Evolutionary conservation across 1,284 basidiomycete genomes (phyloP).

Genomic region (Taiwanofungus camphoratus): DNA sequence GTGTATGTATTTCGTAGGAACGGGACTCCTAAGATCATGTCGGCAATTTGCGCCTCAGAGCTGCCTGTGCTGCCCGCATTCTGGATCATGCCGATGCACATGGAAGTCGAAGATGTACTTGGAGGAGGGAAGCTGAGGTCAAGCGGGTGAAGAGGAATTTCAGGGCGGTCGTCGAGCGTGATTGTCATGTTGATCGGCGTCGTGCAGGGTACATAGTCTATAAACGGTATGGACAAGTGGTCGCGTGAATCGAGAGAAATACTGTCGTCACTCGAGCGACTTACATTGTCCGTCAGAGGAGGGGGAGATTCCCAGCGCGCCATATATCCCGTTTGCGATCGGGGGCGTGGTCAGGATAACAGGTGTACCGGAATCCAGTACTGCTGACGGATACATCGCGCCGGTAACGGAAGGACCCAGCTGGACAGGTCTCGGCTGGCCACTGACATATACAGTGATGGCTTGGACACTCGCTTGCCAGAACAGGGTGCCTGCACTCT

Average conservation of each 20-base stretch:
- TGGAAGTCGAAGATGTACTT: constrained; percentile 32
- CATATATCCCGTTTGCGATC: constrained; percentile 74
- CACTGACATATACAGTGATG: constrained; percentile 57
- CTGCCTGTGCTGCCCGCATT: constrained; percentile 26
- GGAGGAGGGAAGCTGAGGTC: constrained; percentile 48
- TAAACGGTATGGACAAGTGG: constrained; percentile 1
- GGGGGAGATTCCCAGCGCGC: constrained; percentile 59
- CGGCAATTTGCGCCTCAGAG: constrained; percentile 32
- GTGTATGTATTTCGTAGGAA: constrained; percentile 71
- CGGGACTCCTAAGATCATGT: constrained; percentile 69
- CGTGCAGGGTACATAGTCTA: constrained; percentile 67
- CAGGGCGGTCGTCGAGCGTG: constrained; percentile 48
- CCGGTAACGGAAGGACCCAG: constrained; percentile 28
- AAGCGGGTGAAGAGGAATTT: constrained; percentile 63
- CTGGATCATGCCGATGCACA: constrained; percentile 65
- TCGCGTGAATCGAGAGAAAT: neutral
- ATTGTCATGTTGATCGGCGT: constrained; percentile 67
- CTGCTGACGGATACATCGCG: constrained; percentile 44
- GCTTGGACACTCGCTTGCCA: constrained; percentile 55
- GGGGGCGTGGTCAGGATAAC: constrained; percentile 50
- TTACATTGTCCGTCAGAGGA: constrained; percentile 57
- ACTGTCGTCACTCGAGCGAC: constrained; percentile 24
- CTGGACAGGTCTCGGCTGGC: constrained; percentile 32
- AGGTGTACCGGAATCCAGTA: constrained; percentile 67
- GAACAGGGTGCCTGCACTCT: constrained; percentile 37